A percentile compares a stretch with the other conserved stretches of the same genome.
These are phyloP conservation scores for Phoma sp. DNA, from an alignment of 2,329 filamentous ascomycete genomes.

Conservation along the genomic window DNA sequence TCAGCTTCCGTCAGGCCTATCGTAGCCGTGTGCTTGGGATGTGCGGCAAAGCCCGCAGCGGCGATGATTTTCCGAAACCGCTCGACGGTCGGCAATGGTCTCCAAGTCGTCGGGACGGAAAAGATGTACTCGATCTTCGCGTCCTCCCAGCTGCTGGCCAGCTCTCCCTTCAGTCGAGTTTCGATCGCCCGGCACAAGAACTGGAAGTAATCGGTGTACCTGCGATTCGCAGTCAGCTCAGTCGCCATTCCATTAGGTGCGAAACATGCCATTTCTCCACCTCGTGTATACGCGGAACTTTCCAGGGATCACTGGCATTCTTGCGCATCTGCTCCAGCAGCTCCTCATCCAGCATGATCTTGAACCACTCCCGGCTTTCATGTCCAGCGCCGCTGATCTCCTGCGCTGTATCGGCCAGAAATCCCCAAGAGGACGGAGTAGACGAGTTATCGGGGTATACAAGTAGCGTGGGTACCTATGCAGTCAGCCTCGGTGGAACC, in stretches of 20 bases:
- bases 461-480: constrained; percentile 56
- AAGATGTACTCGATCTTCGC: constrained; percentile 62
- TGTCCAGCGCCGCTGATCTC: constrained; percentile 43
- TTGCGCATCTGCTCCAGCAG: too few relatives aligned
- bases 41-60: constrained; percentile 57
- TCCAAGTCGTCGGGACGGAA: constrained; percentile 65
- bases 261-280: too few relatives aligned
- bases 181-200: constrained; percentile 58
- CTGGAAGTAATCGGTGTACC: constrained; percentile 56
- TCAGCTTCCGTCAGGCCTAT: constrained; percentile 62
- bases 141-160: constrained; percentile 46
- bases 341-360: constrained; percentile 53
- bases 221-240: constrained; percentile 45
- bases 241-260: too few relatives aligned
- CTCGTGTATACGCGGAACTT: too few relatives aligned
- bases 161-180: constrained; percentile 46
- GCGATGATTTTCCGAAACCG: constrained; percentile 57
- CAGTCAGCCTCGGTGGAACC: too few relatives aligned
- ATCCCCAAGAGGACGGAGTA: constrained; percentile 60
- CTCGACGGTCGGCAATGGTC: constrained; percentile 58
- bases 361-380: constrained; percentile 60
- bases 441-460: constrained; percentile 49
- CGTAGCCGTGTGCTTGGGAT: constrained; percentile 46
- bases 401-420: constrained; percentile 53
- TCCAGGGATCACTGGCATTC: too few relatives aligned